A percentile compares a stretch with the other conserved stretches of the same genome.
Evolutionary conservation across 179 eudicot genomes (phyloP).

Genomic region (Heliamphora pulchella): DNA sequence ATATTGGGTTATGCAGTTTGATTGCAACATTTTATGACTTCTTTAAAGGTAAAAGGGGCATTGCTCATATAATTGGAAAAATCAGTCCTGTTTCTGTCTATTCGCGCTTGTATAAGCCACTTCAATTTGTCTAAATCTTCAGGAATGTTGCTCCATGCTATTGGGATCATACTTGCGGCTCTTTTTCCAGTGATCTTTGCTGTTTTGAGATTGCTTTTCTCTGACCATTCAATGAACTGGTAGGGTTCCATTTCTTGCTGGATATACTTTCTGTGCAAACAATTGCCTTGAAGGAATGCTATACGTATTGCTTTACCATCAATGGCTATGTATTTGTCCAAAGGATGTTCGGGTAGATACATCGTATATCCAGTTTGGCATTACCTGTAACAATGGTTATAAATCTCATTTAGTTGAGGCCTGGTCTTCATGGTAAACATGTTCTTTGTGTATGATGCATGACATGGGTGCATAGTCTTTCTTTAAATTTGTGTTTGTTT

Average conservation of each 20-base stretch:
- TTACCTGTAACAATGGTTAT: too few species aligned
- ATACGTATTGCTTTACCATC: not conserved
- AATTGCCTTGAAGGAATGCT: not conserved
- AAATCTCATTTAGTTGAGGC: not conserved
- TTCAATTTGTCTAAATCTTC: constrained; percentile 21
- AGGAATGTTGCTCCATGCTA: constrained; percentile 63
- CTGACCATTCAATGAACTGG: constrained; percentile 82
- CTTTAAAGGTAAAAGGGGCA: constrained; percentile 52
- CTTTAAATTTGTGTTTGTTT: too few species aligned
- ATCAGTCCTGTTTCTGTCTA: not conserved
- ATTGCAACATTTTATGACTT: constrained; percentile 45
- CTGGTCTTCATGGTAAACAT: not conserved
- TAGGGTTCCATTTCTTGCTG: constrained; percentile 26
- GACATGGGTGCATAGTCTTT: too few species aligned
- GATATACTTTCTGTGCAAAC: not conserved
- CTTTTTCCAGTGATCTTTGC: constrained; percentile 61
- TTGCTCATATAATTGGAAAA: not conserved
- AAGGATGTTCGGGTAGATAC: not conserved
- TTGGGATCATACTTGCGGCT: constrained; percentile 55
- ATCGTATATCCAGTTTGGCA: not conserved
- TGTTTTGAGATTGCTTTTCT: constrained; percentile 54
- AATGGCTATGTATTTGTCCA: not conserved
- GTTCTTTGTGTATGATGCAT: constrained; percentile 5
- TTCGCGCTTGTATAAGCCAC: not conserved
- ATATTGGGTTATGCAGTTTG: constrained; percentile 35